Conservation (phyloP, 2,329 filamentous ascomycete genomes). For the Clonostachys byssicola region DNA sequence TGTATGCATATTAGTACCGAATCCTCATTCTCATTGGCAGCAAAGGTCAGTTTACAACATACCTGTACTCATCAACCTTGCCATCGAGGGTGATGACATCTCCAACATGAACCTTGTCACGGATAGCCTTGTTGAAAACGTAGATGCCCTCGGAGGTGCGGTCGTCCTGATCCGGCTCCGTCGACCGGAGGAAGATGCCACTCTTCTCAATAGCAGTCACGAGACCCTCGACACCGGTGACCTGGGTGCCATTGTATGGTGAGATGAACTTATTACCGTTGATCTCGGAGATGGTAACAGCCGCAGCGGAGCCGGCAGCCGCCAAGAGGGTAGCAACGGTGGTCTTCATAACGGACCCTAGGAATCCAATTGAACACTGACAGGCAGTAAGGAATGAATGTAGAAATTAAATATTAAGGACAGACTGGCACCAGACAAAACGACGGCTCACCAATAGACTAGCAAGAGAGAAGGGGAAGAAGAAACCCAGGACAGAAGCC, state of each 20-base stretch:
- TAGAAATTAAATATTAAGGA: no score
- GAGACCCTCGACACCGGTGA: slow-evolving; percentile 57
- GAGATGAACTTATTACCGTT: slow-evolving; percentile 64
- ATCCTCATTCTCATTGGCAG: background rate
- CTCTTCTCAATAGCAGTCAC: slow-evolving; percentile 58
- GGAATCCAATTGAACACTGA: no score
- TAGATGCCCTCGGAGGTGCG: slow-evolving; percentile 63
- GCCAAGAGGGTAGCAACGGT: slow-evolving; percentile 12
- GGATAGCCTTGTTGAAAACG: slow-evolving; percentile 51
- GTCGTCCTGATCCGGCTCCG: slow-evolving; percentile 46
- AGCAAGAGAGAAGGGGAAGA: no score
- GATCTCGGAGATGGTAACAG: slow-evolving; percentile 55
- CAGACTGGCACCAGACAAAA: no score
- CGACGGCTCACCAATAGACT: no score
- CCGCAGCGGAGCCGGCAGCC: slow-evolving; percentile 19
- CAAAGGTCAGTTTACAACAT: slow-evolving; percentile 11
- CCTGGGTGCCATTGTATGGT: slow-evolving; percentile 48
- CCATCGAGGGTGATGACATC: slow-evolving; percentile 59
- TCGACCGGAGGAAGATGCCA: slow-evolving; percentile 63
- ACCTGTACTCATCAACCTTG: slow-evolving; percentile 52
- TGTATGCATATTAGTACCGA: slow-evolving; percentile 10
- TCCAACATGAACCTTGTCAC: slow-evolving; percentile 51
- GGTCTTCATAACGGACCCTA: background rate
- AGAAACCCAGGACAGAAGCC: no score
- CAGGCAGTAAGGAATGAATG: no score